These are phyloP conservation scores for Vigna trinervia DNA, from an alignment of 306 rosid genomes.

Conservation along the genomic window DNA sequence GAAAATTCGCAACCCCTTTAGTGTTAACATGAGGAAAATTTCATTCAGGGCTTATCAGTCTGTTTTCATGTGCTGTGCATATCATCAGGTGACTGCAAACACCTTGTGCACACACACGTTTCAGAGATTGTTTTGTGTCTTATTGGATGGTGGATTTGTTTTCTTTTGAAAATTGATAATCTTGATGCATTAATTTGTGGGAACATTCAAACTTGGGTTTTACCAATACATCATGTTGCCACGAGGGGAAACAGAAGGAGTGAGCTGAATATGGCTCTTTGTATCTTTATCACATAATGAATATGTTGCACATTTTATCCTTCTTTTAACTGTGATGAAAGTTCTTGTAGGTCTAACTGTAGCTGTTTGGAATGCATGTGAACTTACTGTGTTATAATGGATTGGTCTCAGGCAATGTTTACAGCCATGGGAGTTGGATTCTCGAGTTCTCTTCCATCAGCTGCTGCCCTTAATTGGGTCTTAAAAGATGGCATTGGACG, in stretches of 20 bases:
- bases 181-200: slow-evolving; percentile 21
- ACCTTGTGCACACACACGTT: not conserved
- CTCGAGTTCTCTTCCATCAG: slow-evolving; percentile 84
- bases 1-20: not conserved
- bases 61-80: slow-evolving; percentile 14
- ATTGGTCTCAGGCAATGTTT: slow-evolving; percentile 83
- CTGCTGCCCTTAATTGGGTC: slow-evolving; percentile 95
- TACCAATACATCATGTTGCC: slow-evolving; percentile 11
- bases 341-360: slow-evolving; percentile 9
- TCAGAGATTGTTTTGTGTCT: not conserved
- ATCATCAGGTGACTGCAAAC: not conserved
- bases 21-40: slow-evolving; percentile 10
- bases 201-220: slow-evolving; percentile 3
- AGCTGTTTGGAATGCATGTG: slow-evolving; percentile 21
- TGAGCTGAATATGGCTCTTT: not conserved
- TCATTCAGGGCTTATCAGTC: not conserved
- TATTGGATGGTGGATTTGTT: slow-evolving; percentile 12
- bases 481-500: slow-evolving; percentile 94
- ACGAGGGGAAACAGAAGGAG: not conserved
- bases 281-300: not conserved
- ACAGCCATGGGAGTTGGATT: slow-evolving; percentile 89
- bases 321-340: not conserved
- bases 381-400: slow-evolving; percentile 45
- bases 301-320: slow-evolving; percentile 23
- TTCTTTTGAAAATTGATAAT: slow-evolving; percentile 25